A percentile compares a stretch with the other conserved stretches of the same genome.
These are phyloP conservation scores for Haberlea rhodopensis DNA, from an alignment of 257 asterid species.

Conservation along the genomic window DNA sequence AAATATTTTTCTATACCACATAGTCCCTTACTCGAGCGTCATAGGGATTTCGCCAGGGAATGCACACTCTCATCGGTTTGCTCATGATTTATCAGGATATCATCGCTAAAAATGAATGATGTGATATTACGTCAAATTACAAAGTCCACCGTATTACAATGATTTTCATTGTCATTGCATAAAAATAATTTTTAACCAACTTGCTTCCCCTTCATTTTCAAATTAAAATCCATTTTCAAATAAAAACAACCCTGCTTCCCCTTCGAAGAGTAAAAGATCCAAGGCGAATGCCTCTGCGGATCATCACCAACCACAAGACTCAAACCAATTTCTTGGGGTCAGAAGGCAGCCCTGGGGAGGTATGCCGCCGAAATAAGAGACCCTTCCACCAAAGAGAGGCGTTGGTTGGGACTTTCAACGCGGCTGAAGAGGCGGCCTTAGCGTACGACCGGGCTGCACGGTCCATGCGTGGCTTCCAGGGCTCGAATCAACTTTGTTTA, in stretches of 20 bases:
- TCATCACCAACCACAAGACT: conserved; percentile 24
- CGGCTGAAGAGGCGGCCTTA: conserved; percentile 87
- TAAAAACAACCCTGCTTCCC: conserved; percentile 33
- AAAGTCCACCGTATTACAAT: too few relatives aligned
- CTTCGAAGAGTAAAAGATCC: conserved; percentile 46
- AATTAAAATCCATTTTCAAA: too few relatives aligned
- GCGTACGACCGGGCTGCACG: conserved; percentile 87
- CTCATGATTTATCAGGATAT: too few relatives aligned
- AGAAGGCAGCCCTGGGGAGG: conserved; percentile 82
- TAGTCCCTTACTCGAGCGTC: too few relatives aligned
- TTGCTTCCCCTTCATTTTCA: too few relatives aligned
- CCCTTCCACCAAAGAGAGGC: conserved; percentile 79
- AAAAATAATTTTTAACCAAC: too few relatives aligned
- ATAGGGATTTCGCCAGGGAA: too few relatives aligned
- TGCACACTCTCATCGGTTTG: too few relatives aligned
- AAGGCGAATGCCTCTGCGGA: conserved; percentile 32
- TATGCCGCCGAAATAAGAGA: conserved; percentile 88
- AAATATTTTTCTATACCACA: too few relatives aligned
- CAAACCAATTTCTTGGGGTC: conserved; percentile 65
- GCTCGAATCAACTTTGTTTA: conserved; percentile 85
- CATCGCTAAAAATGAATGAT: too few relatives aligned
- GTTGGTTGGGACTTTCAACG: conserved; percentile 91
- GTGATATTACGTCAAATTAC: too few relatives aligned
- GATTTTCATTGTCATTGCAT: too few relatives aligned
- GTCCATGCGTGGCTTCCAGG: conserved; percentile 67